These are phyloP conservation scores for Polysphondylium violaceum DNA, from an alignment of 78 protist species.

Conservation along the genomic window DNA sequence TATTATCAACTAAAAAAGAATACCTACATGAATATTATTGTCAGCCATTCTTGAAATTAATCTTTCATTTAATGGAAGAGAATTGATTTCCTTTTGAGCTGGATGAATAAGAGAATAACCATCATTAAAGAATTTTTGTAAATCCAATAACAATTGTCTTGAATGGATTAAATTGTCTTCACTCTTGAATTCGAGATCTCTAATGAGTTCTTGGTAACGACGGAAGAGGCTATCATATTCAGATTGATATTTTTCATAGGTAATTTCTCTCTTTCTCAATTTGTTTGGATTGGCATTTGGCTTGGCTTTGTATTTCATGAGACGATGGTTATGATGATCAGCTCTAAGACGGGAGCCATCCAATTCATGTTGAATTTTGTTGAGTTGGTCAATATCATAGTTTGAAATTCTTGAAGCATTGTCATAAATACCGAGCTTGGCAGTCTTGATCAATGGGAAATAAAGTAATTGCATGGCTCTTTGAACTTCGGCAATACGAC, in stretches of 20 bases:
- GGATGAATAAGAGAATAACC: neutral
- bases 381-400: constrained; percentile 6
- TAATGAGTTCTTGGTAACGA: constrained; percentile 4
- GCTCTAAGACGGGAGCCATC: constrained; percentile 8
- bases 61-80: neutral
- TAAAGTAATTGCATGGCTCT: constrained; percentile 3
- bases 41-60: constrained; percentile 14
- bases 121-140: constrained; percentile 9
- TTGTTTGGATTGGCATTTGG: constrained; percentile 13
- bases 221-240: constrained; percentile 17
- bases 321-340: neutral
- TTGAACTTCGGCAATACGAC: constrained; percentile 11
- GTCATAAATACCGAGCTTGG: constrained; percentile 37
- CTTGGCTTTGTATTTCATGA: constrained; percentile 6
- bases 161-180: neutral
- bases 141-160: neutral
- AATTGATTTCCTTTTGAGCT: neutral
- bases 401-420: constrained; percentile 17
- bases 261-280: constrained; percentile 15
- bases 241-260: neutral
- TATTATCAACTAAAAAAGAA: neutral
- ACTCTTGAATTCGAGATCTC: constrained; percentile 9
- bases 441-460: constrained; percentile 29
- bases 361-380: constrained; percentile 3
- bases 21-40: neutral